A percentile compares a stretch with the other conserved stretches of the same genome.
These are phyloP conservation scores for Podaxis pistillaris DNA, from an alignment of 768 basidiomycete genomes.

Conservation along the genomic window DNA sequence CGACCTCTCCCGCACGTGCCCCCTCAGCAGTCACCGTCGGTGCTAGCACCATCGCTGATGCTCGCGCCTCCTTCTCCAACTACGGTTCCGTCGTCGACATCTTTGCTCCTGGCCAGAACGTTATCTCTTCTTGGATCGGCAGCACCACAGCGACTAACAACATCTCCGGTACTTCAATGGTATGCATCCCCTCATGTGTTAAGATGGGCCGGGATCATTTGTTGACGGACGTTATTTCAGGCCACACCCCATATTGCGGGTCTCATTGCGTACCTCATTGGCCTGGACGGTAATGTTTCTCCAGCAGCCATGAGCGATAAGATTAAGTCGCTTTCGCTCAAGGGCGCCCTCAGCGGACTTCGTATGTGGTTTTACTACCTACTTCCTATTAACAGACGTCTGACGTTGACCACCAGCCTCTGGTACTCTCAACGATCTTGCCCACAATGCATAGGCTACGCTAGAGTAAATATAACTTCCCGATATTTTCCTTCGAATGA, in stretches of 20 bases:
- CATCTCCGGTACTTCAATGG: conserved; percentile 30
- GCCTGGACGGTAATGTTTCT: conserved; percentile 27
- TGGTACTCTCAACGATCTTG: conserved; percentile 19
- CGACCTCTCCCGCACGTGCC: conserved; percentile 31
- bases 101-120: conserved; percentile 30
- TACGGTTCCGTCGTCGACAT: conserved; percentile 33
- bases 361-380: conserved; percentile 20
- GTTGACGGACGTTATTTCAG: background rate
- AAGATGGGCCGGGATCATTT: background rate
- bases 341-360: conserved; percentile 28
- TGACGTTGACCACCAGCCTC: conserved; percentile 16
- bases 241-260: conserved; percentile 37
- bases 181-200: background rate
- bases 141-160: conserved; percentile 25
- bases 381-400: background rate
- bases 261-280: conserved; percentile 36
- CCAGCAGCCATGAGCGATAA: conserved; percentile 30
- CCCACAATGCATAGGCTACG: conserved; percentile 15
- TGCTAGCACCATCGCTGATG: conserved; percentile 29
- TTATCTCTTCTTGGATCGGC: conserved; percentile 26
- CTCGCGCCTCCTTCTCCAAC: conserved; percentile 34
- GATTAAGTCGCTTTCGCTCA: conserved; percentile 26
- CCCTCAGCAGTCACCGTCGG: conserved; percentile 33
- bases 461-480: background rate
- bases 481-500: no score